These are phyloP conservation scores for Fusarium chlamydosporum DNA, from an alignment of 2,329 filamentous ascomycete genomes.

Conservation along the genomic window DNA sequence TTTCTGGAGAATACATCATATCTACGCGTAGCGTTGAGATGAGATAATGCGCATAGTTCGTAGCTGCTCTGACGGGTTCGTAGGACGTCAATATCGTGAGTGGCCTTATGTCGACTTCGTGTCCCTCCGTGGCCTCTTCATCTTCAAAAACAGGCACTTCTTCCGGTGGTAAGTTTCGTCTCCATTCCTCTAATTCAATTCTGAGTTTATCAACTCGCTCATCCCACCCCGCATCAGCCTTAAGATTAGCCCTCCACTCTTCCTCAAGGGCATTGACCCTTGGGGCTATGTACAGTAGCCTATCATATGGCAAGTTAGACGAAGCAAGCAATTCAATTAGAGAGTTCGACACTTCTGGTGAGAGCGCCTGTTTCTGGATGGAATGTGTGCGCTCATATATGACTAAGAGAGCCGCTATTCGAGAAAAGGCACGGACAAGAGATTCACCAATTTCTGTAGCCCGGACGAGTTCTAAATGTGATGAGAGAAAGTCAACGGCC, in stretches of 20 bases:
- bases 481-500: slow-evolving; percentile 33
- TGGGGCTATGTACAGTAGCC: slow-evolving; percentile 35
- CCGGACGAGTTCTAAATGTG: slow-evolving; percentile 10
- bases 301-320: slow-evolving; percentile 16
- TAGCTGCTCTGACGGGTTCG: slow-evolving; percentile 35
- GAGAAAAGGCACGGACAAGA: slow-evolving; percentile 34
- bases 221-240: slow-evolving; percentile 14
- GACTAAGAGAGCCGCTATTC: slow-evolving; percentile 36
- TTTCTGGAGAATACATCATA: slow-evolving; percentile 24
- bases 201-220: slow-evolving; percentile 11
- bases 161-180: background rate
- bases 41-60: slow-evolving; percentile 36
- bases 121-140: background rate
- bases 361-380: slow-evolving; percentile 10
- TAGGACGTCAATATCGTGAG: slow-evolving; percentile 5
- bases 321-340: slow-evolving; percentile 16
- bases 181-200: slow-evolving; percentile 32
- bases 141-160: slow-evolving; percentile 19
- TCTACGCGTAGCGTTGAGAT: slow-evolving; percentile 33
- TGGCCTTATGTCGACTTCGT: background rate
- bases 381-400: slow-evolving; percentile 42
- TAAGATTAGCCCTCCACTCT: slow-evolving; percentile 32
- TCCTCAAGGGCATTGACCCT: slow-evolving; percentile 34
- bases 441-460: slow-evolving; percentile 22
- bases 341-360: slow-evolving; percentile 18